Conservation (phyloP, 768 basidiomycete genomes). For the Lactifluus hygrophoroides region DNA sequence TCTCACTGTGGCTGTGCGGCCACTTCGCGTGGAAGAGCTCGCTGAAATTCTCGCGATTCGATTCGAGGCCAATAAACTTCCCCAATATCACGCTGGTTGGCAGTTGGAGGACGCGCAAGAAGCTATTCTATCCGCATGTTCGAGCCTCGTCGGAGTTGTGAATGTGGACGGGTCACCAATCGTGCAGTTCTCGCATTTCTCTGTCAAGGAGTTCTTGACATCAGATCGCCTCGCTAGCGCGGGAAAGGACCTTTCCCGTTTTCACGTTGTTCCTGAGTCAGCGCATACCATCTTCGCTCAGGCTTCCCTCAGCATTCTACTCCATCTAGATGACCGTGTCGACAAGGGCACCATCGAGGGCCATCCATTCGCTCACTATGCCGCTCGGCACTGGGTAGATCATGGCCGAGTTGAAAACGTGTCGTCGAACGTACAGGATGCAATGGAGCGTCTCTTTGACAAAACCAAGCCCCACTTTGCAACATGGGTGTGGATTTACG, state of each 20-base stretch:
- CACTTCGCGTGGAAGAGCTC: conserved; percentile 1
- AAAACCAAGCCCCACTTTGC: background rate
- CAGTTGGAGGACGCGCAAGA: background rate
- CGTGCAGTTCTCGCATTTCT: background rate
- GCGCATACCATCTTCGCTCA: background rate
- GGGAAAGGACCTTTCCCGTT: background rate
- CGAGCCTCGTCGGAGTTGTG: background rate
- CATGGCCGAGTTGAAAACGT: background rate
- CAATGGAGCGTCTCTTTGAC: background rate
- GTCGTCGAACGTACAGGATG: background rate
- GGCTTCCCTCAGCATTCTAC: background rate
- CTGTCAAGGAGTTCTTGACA: background rate
- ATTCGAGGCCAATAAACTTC: background rate
- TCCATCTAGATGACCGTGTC: background rate
- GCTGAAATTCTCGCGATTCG: background rate
- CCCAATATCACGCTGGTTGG: background rate
- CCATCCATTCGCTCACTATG: background rate
- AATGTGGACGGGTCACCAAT: background rate
- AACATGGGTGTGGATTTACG: background rate
- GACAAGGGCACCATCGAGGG: background rate
- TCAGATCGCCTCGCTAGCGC: background rate
- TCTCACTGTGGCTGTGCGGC: background rate
- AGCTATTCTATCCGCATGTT: background rate
- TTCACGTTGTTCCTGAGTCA: background rate
- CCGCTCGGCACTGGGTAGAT: background rate